phyloP scores from a whole-genome alignment of 2,329 filamentous ascomycete species.

The Claviceps quebecensis region DNA sequence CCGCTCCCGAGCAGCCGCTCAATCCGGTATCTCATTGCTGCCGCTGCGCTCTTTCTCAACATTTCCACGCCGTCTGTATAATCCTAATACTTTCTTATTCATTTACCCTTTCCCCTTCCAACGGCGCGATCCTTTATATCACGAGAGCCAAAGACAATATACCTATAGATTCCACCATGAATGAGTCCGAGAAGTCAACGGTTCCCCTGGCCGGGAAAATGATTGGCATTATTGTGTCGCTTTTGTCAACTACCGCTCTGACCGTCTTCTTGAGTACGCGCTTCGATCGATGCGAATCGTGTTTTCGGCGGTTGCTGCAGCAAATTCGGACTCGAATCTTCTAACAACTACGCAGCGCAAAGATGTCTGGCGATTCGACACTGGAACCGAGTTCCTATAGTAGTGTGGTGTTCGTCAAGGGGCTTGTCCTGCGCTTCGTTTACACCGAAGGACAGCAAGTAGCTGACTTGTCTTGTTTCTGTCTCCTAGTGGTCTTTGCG shows the following conservation, averaged over 20 bases:
- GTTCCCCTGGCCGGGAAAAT: constrained; percentile 1
- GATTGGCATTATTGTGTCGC: constrained; percentile 9
- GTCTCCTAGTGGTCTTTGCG: constrained; percentile 36
- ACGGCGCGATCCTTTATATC: no score
- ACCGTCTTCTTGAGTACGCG: constrained; percentile 23
- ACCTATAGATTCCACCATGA: background rate
- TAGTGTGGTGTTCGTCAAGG: constrained; percentile 25
- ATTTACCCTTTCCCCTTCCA: background rate
- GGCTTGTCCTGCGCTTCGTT: background rate
- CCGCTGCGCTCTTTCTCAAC: background rate
- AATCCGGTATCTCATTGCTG: background rate
- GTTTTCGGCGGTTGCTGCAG: background rate
- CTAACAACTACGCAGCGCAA: constrained; percentile 17
- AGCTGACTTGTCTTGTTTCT: background rate
- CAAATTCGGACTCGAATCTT: background rate
- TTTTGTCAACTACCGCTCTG: constrained; percentile 21
- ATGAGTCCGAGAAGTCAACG: background rate
- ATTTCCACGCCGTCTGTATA: background rate
- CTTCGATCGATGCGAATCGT: background rate
- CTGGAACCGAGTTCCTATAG: constrained; percentile 27
- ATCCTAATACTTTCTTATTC: background rate
- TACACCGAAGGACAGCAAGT: background rate
- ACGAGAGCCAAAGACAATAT: background rate
- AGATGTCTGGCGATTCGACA: constrained; percentile 21
- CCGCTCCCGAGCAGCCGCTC: background rate